Conservation (phyloP, 305 asterid genomes). For the Fraxinus ornus region DNA sequence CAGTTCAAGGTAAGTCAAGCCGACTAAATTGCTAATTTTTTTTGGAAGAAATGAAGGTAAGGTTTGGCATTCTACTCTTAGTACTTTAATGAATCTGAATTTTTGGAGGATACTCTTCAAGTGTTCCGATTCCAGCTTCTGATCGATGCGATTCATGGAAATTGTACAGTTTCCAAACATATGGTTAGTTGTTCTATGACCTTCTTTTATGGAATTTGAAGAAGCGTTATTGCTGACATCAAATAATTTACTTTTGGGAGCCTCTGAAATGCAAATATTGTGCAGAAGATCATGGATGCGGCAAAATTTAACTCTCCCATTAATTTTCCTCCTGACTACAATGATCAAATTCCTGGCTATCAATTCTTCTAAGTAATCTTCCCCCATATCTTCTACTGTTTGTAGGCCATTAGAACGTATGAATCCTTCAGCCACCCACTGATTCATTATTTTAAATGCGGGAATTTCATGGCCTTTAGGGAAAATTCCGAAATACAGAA, state of each 20-base stretch:
- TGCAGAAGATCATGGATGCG: conserved; percentile 5
- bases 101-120: neutral
- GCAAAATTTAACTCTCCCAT: neutral
- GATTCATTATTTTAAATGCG: neutral
- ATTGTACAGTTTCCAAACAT: neutral
- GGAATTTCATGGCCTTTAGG: neutral
- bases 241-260: neutral
- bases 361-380: neutral
- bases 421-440: neutral
- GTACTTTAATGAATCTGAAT: neutral
- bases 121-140: neutral
- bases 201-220: neutral
- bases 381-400: neutral
- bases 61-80: neutral
- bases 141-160: neutral
- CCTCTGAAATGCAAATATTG: conserved; percentile 1
- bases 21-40: neutral
- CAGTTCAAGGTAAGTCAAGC: neutral
- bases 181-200: neutral
- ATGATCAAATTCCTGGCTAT: neutral
- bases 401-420: neutral
- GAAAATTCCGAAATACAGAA: neutral
- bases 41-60: neutral
- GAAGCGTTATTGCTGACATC: neutral
- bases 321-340: neutral